These are phyloP conservation scores for Fusarium neocosmosporiellum DNA, from an alignment of 2,329 filamentous ascomycete species.

Conservation along the genomic window DNA sequence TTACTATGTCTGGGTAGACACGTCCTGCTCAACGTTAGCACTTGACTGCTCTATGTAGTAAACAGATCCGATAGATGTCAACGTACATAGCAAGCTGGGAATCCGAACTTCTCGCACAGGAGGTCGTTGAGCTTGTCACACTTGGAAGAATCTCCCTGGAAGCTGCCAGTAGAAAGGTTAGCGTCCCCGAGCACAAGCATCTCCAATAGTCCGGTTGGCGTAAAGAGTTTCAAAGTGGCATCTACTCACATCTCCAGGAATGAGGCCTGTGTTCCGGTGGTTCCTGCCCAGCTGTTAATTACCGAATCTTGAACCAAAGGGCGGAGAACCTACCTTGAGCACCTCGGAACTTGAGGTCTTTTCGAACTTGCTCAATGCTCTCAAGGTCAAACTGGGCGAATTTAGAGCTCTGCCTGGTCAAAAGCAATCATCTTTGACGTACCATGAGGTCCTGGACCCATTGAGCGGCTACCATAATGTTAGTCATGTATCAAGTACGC, in stretches of 20 bases:
- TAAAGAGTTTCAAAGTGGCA: not conserved
- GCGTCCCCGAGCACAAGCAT: not conserved
- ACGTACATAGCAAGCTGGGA: slow-evolving; percentile 57
- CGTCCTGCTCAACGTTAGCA: slow-evolving; percentile 9
- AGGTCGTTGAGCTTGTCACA: slow-evolving; percentile 66
- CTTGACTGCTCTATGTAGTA: not conserved
- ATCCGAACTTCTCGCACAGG: slow-evolving; percentile 67
- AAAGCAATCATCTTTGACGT: not conserved
- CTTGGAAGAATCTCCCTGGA: slow-evolving; percentile 61
- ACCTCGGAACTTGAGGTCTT: not conserved
- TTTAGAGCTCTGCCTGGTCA: not conserved
- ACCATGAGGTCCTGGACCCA: not conserved
- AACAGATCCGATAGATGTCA: not conserved
- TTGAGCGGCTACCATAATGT: not conserved
- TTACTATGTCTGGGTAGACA: slow-evolving; percentile 71
- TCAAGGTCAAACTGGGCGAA: not conserved
- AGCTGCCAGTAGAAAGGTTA: slow-evolving; percentile 33
- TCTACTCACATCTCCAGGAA: slow-evolving; percentile 59
- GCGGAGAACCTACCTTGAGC: not conserved
- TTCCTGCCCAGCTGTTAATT: not conserved
- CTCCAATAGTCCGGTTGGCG: not conserved
- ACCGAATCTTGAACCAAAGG: not conserved
- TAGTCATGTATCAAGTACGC: not conserved
- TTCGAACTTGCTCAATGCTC: not conserved
- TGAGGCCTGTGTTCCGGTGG: slow-evolving; percentile 80